A percentile compares a stretch with the other conserved stretches of the same genome.
Evolutionary conservation across 495 filamentous ascomycete genomes (phyloP).

Genomic region (Lasiosphaeria ovina): DNA sequence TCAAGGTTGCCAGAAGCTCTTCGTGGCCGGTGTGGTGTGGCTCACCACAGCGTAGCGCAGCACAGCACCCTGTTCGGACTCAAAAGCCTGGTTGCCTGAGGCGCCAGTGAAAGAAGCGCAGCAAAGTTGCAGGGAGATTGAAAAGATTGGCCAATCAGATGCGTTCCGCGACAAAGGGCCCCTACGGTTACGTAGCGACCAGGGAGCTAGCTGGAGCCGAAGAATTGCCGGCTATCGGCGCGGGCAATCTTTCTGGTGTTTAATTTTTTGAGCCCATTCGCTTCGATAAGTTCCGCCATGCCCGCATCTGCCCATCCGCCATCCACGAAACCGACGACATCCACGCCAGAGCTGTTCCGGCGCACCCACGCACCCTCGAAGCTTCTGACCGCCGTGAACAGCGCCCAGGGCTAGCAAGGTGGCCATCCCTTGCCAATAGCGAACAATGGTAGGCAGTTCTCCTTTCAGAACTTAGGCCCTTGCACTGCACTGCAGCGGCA

Average conservation of each 20-base stretch:
- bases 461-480: neutral
- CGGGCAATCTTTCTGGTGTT: constrained; percentile 21
- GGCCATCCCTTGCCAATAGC: constrained; percentile 18
- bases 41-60: neutral
- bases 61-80: neutral
- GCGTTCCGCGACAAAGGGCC: neutral
- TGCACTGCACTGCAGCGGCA: neutral
- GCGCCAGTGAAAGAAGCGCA: neutral
- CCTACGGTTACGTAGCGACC: too few species aligned
- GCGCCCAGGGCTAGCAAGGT: constrained; percentile 16
- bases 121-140: too few species aligned
- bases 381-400: neutral
- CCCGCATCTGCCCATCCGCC: constrained; percentile 11
- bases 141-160: neutral
- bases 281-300: constrained; percentile 17
- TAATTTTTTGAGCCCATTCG: constrained; percentile 17
- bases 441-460: constrained; percentile 1
- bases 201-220: constrained; percentile 1
- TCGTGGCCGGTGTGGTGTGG: neutral
- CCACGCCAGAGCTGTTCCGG: constrained; percentile 5
- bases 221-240: constrained; percentile 27
- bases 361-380: neutral
- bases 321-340: constrained; percentile 11
- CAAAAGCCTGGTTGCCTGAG: constrained; percentile 6
- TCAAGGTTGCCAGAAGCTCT: constrained; percentile 20